Conservation (phyloP, 192 early-diverging fungal species). For the Coemansia sp. region DNA sequence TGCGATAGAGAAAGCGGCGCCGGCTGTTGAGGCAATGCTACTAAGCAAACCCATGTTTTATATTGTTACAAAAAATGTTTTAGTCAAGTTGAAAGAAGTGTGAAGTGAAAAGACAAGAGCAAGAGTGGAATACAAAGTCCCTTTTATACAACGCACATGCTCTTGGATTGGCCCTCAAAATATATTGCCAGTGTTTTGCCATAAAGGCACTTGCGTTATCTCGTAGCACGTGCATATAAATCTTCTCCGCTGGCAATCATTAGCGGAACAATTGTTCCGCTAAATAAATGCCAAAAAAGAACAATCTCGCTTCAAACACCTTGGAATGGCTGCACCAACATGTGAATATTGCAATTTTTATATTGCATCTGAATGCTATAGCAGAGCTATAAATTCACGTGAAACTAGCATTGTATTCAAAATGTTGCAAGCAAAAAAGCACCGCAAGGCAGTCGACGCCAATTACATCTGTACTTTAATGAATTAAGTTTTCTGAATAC, state of each 20-base stretch:
- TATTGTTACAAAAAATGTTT: background rate
- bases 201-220: background rate
- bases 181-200: background rate
- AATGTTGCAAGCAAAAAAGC: too few species aligned
- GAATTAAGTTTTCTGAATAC: too few species aligned
- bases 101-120: background rate
- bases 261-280: background rate
- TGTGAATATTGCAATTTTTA: background rate
- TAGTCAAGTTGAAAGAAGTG: background rate
- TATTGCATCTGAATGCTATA: background rate
- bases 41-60: conserved; percentile 28
- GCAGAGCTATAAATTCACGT: background rate
- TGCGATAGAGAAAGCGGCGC: conserved; percentile 27
- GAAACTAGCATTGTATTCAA: background rate
- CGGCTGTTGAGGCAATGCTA: conserved; percentile 15
- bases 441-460: too few species aligned
- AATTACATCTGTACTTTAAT: too few species aligned
- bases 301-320: too few species aligned
- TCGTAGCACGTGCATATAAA: background rate
- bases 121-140: background rate
- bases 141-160: background rate
- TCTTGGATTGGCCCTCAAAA: too few species aligned
- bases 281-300: background rate
- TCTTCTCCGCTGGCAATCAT: background rate
- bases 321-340: background rate